Evolutionary conservation across 768 basidiomycete genomes (phyloP).

Genomic region (Boletus tomentosulus): DNA sequence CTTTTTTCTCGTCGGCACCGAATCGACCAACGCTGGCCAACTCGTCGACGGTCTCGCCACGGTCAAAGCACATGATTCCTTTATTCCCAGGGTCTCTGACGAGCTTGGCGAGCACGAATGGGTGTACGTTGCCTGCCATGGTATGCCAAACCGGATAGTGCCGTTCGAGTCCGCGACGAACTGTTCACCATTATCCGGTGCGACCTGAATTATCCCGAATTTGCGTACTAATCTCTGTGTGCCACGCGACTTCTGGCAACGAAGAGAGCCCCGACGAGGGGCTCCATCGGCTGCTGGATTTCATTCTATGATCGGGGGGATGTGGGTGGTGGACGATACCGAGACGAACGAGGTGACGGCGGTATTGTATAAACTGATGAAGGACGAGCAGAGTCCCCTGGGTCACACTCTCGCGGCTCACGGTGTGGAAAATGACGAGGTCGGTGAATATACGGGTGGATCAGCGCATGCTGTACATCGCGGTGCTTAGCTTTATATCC

Average conservation of each 20-base stretch:
- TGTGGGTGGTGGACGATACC: no score
- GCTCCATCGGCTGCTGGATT: neutral
- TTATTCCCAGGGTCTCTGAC: neutral
- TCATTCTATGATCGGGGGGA: neutral
- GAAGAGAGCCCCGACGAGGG: no score
- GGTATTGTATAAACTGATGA: no score
- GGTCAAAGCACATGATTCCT: neutral
- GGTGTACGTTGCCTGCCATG: neutral
- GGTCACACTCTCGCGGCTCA: neutral
- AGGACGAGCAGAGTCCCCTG: no score
- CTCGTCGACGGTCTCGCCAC: neutral
- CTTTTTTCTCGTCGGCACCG: neutral
- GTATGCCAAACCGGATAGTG: neutral
- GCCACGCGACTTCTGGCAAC: neutral
- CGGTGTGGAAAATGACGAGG: neutral
- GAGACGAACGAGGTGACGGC: neutral
- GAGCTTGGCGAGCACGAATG: neutral
- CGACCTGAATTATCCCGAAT: no score
- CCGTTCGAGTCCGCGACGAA: neutral
- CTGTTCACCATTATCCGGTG: no score
- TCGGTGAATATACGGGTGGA: neutral
- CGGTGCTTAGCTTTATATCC: no score
- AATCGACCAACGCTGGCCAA: neutral
- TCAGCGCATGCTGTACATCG: neutral
- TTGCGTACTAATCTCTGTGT: neutral